phyloP scores from a whole-genome alignment of 148 eudicot genomes.

The Diospyros kaki region DNA sequence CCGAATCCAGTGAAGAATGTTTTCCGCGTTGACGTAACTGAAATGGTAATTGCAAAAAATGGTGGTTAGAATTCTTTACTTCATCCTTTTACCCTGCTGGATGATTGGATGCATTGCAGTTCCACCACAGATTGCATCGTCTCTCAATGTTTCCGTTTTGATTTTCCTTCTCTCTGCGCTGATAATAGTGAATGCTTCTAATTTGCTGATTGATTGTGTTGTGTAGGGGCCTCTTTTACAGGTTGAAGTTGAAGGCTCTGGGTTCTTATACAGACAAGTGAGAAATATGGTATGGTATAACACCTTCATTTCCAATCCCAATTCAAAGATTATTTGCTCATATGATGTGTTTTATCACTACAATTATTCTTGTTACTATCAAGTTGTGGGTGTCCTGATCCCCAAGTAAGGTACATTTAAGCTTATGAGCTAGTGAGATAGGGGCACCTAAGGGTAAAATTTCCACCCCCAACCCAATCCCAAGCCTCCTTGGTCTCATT shows the following conservation, averaged over 20 bases:
- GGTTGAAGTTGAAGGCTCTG: slow-evolving; percentile 97
- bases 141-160: neutral
- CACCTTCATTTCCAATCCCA: neutral
- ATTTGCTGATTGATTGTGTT: slow-evolving; percentile 12
- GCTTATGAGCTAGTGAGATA: too few species aligned
- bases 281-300: slow-evolving; percentile 72
- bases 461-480: too few species aligned
- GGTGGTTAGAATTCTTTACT: neutral
- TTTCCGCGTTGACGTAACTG: slow-evolving; percentile 59
- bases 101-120: neutral
- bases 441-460: too few species aligned
- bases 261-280: slow-evolving; percentile 91
- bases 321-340: neutral
- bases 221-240: slow-evolving; percentile 76
- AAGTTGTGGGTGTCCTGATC: neutral
- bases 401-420: neutral
- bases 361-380: neutral
- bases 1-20: slow-evolving; percentile 73
- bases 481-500: too few species aligned
- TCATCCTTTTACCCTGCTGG: neutral
- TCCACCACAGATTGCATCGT: neutral
- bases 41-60: slow-evolving; percentile 46
- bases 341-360: neutral
- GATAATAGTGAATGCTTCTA: neutral
- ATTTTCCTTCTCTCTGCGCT: neutral